Base-by-base conservation (phyloP, 352 stramenopile genomes). In the Globisporangium canariense region DNA sequence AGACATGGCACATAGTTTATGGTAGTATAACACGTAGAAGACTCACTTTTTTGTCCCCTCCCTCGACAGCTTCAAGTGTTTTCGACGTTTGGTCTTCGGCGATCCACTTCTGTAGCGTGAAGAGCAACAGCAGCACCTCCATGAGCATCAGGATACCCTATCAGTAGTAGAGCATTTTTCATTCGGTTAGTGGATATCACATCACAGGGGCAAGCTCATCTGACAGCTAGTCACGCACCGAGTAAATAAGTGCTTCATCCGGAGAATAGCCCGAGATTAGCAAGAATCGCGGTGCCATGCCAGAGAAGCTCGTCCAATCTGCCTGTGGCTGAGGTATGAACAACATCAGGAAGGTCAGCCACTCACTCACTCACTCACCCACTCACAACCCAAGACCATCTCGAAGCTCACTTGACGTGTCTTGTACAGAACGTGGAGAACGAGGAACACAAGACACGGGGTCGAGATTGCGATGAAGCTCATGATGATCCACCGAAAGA, bases 401-500 rank as follows among this genome's bases (percentile, higher is more conserved):
- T 30, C 25, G 38, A 14, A 38, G 13, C 16, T 66, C 72, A 73
- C 72, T 70, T 75, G 67, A 2, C 25, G 40, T 2, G 54, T 34
- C 18, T 87, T 62, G 28, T 73, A 67, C 6, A 76, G 43, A 36
- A 91, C 62, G 41, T 94, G 85, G 0, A 86, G 50, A 30, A 87
- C 64, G 38, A 91, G 68, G 6, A 81, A 76, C n/a, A 85, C 72
- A 10, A 83, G 47, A 14, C 75, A 76, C 3, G 82, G 74, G 7
- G 88, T 62, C 0, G 74, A 74, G n/a, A 91, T 72, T 1, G 75
- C 60, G 14, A 86, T 76, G 60, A 89, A 91, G 49, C 80, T 90
- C 64, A 82, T 75, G 55, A 92, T 87, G 58, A 94, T 86, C 84
- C 84, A 94, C 4, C 75, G 69, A 30, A 86, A 89, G 65, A 94